Conservation (phyloP, 495 filamentous ascomycete species). For the Penicillium mononematosum region DNA sequence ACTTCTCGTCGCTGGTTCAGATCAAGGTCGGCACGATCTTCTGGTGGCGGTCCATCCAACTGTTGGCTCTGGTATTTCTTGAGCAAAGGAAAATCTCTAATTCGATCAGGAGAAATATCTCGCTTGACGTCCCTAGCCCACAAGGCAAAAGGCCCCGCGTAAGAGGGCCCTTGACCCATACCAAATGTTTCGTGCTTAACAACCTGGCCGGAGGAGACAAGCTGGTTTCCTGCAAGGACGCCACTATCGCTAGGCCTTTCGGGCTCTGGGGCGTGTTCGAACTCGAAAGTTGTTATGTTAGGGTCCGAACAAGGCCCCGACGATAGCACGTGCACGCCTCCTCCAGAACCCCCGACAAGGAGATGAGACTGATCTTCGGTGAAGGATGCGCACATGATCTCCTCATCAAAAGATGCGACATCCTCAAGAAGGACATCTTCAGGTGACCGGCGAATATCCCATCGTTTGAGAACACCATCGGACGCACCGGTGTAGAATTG, state of each 20-base stretch:
- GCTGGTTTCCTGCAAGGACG: conserved; percentile 21
- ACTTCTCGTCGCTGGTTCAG: conserved; percentile 18
- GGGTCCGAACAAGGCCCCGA: conserved; percentile 33
- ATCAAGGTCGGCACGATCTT: conserved; percentile 26
- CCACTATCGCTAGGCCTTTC: conserved; percentile 26
- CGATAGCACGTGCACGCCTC: conserved; percentile 67
- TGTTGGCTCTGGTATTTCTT: conserved; percentile 30
- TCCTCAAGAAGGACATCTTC: conserved; percentile 65
- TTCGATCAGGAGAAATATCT: conserved; percentile 12
- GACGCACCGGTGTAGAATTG: conserved; percentile 87
- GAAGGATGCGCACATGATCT: conserved; percentile 63
- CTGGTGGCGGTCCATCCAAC: conserved; percentile 25
- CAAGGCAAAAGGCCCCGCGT: conserved; percentile 45
- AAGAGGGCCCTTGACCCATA: conserved; percentile 44
- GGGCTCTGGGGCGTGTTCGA: conserved; percentile 23
- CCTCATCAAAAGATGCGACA: conserved; percentile 47
- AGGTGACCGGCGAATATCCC: conserved; percentile 67
- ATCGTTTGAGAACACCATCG: conserved; percentile 82
- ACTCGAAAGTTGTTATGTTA: conserved; percentile 21
- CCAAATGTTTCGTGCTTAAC: conserved; percentile 42
- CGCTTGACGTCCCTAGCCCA: conserved; percentile 37
- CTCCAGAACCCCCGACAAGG: conserved; percentile 73
- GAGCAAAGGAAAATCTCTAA: conserved; percentile 23
- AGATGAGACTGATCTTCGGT: conserved; percentile 69
- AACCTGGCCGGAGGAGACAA: conserved; percentile 41